Evolutionary conservation across 768 basidiomycete species (phyloP).

Genomic region (Strobilomyces echinocephalus): DNA sequence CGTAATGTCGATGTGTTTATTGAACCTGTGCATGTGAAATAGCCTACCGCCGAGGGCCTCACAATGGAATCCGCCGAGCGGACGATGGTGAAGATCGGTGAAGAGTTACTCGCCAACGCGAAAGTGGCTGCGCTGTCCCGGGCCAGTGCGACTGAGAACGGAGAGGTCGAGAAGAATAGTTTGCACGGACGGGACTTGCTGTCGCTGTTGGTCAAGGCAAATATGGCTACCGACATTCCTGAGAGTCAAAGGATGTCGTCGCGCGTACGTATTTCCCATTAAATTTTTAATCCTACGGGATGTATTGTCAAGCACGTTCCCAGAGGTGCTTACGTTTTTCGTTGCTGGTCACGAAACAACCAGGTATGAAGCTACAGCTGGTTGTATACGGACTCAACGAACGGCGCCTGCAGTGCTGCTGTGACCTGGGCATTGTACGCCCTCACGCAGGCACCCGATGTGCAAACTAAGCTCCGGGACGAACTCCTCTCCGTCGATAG

Average conservation of each 20-base stretch:
- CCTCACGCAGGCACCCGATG: constrained; percentile 42
- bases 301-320: background rate
- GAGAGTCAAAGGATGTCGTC: constrained; percentile 56
- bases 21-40: background rate
- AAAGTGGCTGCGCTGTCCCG: constrained; percentile 38
- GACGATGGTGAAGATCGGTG: constrained; percentile 49
- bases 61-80: constrained; percentile 26
- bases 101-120: constrained; percentile 45
- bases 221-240: constrained; percentile 56
- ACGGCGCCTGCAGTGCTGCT: constrained; percentile 26
- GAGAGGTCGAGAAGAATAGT: constrained; percentile 32
- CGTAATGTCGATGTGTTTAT: background rate
- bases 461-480: constrained; percentile 53
- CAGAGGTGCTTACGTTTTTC: constrained; percentile 60
- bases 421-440: constrained; percentile 58
- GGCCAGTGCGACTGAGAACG: constrained; percentile 18
- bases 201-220: constrained; percentile 36
- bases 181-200: constrained; percentile 49
- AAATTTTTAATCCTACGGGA: background rate
- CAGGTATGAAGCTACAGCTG: constrained; percentile 28
- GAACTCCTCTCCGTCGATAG: constrained; percentile 51
- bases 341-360: constrained; percentile 60
- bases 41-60: constrained; percentile 23
- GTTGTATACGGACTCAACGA: background rate
- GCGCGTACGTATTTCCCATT: constrained; percentile 36